phyloP scores from a whole-genome alignment of 805 yeast genomes.

The Zygoascus biomembranicola region DNA sequence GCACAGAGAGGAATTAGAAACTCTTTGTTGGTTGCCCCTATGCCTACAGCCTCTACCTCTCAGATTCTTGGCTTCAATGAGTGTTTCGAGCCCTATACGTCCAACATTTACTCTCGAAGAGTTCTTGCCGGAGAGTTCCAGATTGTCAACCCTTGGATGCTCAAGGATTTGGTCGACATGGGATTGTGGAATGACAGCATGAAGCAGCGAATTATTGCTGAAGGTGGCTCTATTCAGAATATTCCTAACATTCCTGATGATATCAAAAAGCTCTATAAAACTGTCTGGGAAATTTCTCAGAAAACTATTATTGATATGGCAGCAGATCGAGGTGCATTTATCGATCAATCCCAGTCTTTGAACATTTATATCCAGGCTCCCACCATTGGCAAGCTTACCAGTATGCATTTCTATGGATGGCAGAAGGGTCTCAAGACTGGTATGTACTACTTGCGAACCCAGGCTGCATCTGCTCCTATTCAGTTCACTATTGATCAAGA shows the following conservation, averaged over 20 bases:
- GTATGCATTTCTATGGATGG: constrained; percentile 99
- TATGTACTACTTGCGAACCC: constrained; percentile 91
- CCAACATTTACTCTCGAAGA: constrained; percentile 80
- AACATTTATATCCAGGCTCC: constrained; percentile 80
- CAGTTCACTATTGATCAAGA: constrained; percentile 65
- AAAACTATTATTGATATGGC: constrained; percentile 74
- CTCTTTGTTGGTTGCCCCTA: constrained; percentile 81
- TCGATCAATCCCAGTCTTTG: constrained; percentile 88
- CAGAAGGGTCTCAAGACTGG: constrained; percentile 95
- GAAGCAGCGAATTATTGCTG: constrained; percentile 62
- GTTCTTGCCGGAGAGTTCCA: constrained; percentile 89
- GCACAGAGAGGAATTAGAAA: constrained; percentile 62
- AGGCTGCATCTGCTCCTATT: constrained; percentile 92
- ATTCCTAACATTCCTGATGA: constrained; percentile 63
- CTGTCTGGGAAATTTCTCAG: constrained; percentile 93
- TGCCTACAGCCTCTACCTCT: constrained; percentile 97
- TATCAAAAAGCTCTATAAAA: constrained; percentile 63
- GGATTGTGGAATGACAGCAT: constrained; percentile 72
- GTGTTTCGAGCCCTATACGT: constrained; percentile 90
- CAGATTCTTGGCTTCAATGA: constrained; percentile 88
- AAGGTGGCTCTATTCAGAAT: constrained; percentile 77
- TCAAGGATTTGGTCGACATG: constrained; percentile 66
- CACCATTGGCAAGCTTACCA: constrained; percentile 86
- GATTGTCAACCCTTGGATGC: constrained; percentile 72
- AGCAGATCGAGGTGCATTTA: constrained; percentile 58